These are phyloP conservation scores for Aspergillus indologenus DNA, from an alignment of 495 filamentous ascomycete species.

Conservation along the genomic window DNA sequence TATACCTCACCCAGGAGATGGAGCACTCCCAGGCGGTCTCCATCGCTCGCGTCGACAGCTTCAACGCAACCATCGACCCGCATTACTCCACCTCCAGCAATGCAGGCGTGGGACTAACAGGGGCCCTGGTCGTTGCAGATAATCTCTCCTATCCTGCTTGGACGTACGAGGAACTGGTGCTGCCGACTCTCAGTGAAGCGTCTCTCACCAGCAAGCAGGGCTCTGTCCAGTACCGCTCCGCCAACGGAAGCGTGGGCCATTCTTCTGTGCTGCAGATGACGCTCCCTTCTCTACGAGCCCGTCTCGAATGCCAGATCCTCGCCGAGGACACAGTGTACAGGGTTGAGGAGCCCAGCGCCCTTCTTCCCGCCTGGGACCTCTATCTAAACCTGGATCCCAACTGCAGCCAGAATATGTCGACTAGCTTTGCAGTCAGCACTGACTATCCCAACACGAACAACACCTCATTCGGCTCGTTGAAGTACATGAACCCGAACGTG, in stretches of 20 bases:
- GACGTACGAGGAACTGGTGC: constrained; percentile 20
- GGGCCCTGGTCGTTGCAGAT: constrained; percentile 4
- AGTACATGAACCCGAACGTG: not conserved
- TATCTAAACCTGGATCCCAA: not conserved
- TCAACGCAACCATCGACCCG: constrained; percentile 5
- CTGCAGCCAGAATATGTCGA: not conserved
- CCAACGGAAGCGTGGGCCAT: not conserved
- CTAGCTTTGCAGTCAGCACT: not conserved
- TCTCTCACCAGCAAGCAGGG: not conserved
- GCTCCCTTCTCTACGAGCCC: constrained; percentile 9
- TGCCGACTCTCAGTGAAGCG: constrained; percentile 7
- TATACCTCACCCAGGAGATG: constrained; percentile 12
- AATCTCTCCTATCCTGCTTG: constrained; percentile 20
- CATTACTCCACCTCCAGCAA: not conserved
- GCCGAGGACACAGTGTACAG: not conserved
- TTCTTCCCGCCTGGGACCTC: not conserved
- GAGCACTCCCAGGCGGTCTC: not conserved
- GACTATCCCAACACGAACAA: not conserved
- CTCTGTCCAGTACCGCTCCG: not conserved
- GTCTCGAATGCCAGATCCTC: constrained; percentile 5
- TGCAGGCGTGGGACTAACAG: not conserved
- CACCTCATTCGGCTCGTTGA: not conserved
- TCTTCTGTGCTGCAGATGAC: not conserved
- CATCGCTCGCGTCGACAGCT: constrained; percentile 4
- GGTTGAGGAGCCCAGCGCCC: not conserved